These are phyloP conservation scores for Curvularia lunata DNA, from an alignment of 2,329 filamentous ascomycete species.

Conservation along the genomic window DNA sequence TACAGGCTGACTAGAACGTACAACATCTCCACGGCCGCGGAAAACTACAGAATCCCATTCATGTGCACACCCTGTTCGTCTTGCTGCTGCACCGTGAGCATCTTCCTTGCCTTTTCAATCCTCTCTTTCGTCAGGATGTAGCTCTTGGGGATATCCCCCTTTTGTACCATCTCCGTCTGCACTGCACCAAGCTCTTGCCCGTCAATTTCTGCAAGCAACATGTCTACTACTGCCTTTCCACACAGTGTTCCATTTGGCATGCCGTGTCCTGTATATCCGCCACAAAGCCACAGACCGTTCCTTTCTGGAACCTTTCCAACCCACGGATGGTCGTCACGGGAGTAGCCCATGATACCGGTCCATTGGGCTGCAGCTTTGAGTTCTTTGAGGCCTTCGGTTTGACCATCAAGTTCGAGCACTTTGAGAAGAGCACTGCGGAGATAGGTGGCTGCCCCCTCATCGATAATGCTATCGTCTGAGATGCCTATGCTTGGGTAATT, in stretches of 20 bases:
- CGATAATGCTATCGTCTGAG: conserved; percentile 65
- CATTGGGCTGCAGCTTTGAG: conserved; percentile 62
- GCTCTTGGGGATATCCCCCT: conserved; percentile 44
- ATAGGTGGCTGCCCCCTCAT: conserved; percentile 62
- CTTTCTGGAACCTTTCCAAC: conserved; percentile 69
- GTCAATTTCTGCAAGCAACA: conserved; percentile 57
- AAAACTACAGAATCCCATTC: conserved; percentile 33
- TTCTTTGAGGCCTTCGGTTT: conserved; percentile 50
- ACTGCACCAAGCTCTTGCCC: conserved; percentile 41
- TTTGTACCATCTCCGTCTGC: conserved; percentile 42
- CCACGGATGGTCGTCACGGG: conserved; percentile 70
- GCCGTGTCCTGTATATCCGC: conserved; percentile 74
- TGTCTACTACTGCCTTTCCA: conserved; percentile 66
- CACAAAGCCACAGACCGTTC: conserved; percentile 67
- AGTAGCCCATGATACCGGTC: conserved; percentile 81
- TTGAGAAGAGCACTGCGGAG: conserved; percentile 57
- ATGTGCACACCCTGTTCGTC: conserved; percentile 38
- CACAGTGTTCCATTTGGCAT: conserved; percentile 76
- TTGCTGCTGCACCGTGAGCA: conserved; percentile 46
- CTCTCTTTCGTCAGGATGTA: conserved; percentile 50
- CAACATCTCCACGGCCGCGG: not conserved
- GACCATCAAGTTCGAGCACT: conserved; percentile 45
- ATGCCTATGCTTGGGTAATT: conserved; percentile 59
- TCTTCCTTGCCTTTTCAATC: conserved; percentile 37
- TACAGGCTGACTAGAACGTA: not conserved